These are phyloP conservation scores for Podila epicladia DNA, from an alignment of 192 early-diverging fungal genomes.

Conservation along the genomic window DNA sequence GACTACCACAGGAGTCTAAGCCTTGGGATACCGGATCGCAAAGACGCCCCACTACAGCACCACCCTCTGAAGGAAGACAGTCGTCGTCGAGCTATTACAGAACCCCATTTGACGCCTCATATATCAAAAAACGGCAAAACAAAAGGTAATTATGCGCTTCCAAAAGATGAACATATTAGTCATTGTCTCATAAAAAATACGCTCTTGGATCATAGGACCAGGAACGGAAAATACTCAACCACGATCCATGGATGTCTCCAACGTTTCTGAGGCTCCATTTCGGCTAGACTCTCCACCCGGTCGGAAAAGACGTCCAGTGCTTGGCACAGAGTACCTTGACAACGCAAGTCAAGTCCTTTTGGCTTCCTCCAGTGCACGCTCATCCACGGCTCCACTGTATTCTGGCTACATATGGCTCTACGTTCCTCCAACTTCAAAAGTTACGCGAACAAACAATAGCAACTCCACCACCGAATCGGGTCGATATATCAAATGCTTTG, in stretches of 20 bases:
- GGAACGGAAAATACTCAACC: not conserved
- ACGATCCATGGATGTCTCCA: conserved; percentile 23
- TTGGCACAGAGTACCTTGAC: conserved; percentile 48
- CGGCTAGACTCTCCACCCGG: conserved; percentile 23
- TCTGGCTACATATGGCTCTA: conserved; percentile 48
- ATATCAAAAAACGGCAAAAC: conserved; percentile 3
- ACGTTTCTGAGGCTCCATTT: conserved; percentile 26
- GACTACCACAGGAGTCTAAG: conserved; percentile 5
- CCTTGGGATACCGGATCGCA: not conserved
- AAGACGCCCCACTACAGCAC: conserved; percentile 8
- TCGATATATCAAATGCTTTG: conserved; percentile 47
- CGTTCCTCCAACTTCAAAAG: conserved; percentile 6
- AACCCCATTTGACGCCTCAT: conserved; percentile 14
- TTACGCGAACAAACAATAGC: not conserved
- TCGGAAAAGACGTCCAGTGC: conserved; percentile 18
- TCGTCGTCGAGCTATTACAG: conserved; percentile 38
- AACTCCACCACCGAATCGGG: conserved; percentile 1
- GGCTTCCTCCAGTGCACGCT: conserved; percentile 44
- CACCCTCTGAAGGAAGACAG: conserved; percentile 27
- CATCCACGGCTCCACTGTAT: conserved; percentile 31
- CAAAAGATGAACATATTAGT: not conserved
- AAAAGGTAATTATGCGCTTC: conserved; percentile 11
- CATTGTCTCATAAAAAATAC: not conserved
- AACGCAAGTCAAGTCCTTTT: conserved; percentile 34
- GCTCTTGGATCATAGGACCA: not conserved